phyloP scores from a whole-genome alignment of 1,139 yeast species.

The Candida frijolesensis region DNA sequence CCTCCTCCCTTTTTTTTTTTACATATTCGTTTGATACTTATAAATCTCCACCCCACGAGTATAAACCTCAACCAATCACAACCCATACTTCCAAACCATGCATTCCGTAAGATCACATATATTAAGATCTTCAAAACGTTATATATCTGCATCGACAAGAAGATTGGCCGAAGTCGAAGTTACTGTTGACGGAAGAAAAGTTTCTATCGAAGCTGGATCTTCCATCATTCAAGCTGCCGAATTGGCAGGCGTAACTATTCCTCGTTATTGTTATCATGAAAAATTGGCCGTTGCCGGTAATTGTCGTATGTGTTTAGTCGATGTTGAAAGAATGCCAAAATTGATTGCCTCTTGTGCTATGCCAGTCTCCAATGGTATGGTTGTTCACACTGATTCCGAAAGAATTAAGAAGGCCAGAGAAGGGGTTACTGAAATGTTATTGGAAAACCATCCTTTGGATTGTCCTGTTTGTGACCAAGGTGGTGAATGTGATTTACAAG shows the following conservation, averaged over 20 bases:
- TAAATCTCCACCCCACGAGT: neutral
- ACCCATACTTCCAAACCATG: conserved; percentile 8
- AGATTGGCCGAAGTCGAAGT: conserved; percentile 64
- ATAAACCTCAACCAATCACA: too few relatives aligned
- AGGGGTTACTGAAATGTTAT: conserved; percentile 86
- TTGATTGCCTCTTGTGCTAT: conserved; percentile 90
- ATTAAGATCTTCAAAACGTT: conserved; percentile 32
- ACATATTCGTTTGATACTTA: neutral
- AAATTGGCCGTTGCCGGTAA: conserved; percentile 92
- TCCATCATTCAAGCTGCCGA: conserved; percentile 92
- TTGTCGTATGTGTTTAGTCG: conserved; percentile 93
- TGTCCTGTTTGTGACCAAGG: conserved; percentile 96
- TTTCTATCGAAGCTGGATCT: conserved; percentile 82
- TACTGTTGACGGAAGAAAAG: conserved; percentile 77
- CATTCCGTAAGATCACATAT: conserved; percentile 24
- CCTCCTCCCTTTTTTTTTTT: neutral
- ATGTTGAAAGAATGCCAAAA: conserved; percentile 87
- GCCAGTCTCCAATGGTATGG: conserved; percentile 91
- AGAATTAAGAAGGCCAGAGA: conserved; percentile 85
- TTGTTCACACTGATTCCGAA: conserved; percentile 78
- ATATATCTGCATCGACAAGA: conserved; percentile 29
- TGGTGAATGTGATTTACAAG: conserved; percentile 93
- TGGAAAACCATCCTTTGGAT: conserved; percentile 89
- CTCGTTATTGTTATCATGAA: conserved; percentile 91
- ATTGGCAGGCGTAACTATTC: conserved; percentile 85